Percentiles rank a stretch among this genome's conserved stretches.
These are phyloP conservation scores for Crinitomyces ghanaensis DNA, from an alignment of 805 yeast species.

Conservation along the genomic window DNA sequence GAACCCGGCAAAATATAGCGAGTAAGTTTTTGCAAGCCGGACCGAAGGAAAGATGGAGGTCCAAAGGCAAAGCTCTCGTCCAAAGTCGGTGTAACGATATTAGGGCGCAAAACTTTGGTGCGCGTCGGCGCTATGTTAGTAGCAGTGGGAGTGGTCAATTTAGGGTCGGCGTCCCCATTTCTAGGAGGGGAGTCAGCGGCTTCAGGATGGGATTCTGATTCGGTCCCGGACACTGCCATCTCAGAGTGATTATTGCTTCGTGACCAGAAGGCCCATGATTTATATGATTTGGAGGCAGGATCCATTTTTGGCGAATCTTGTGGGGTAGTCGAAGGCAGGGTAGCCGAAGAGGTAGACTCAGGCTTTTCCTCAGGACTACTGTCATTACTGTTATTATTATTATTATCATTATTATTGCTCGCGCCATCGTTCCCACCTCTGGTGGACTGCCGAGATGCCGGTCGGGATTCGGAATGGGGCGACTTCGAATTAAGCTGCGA, in stretches of 20 bases:
- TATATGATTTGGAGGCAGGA: background rate
- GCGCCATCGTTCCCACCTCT: background rate
- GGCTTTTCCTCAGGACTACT: background rate
- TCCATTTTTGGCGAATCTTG: background rate
- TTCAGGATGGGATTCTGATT: conserved; percentile 6
- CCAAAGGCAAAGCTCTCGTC: conserved; percentile 20
- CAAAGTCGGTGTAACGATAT: conserved; percentile 19
- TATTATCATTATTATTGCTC: background rate
- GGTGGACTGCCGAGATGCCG: too few species aligned
- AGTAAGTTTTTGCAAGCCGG: conserved; percentile 14
- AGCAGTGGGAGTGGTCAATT: too few species aligned
- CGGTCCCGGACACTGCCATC: too few species aligned
- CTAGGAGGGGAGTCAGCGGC: conserved; percentile 4
- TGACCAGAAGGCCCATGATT: background rate
- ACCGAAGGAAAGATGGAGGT: conserved; percentile 11
- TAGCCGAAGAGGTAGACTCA: background rate
- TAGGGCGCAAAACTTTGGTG: conserved; percentile 13
- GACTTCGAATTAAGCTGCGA: too few species aligned
- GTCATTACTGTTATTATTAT: background rate
- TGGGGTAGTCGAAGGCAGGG: background rate
- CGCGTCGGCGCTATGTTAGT: too few species aligned
- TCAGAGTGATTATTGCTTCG: background rate
- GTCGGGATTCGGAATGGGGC: too few species aligned
- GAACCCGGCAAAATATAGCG: conserved; percentile 10
- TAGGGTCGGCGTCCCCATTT: too few species aligned